phyloP scores from a whole-genome alignment of 1,139 yeast genomes.

The Hyphopichia wangnamkhiaoensis region DNA sequence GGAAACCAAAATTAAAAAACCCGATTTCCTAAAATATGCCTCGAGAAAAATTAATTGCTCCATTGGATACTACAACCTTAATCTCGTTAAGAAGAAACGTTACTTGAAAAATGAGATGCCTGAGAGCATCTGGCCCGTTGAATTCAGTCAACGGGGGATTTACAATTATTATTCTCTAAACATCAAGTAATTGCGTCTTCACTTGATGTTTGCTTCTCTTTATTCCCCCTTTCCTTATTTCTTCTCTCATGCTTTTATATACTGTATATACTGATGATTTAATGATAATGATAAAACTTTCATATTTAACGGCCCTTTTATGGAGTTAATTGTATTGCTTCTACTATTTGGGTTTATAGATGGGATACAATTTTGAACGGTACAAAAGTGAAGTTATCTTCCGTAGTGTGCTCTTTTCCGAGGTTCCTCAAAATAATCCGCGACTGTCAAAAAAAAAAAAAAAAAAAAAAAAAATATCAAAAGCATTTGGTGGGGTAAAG shows the following conservation, averaged over 20 bases:
- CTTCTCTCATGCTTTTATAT: not conserved
- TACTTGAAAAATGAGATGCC: conserved; percentile 26
- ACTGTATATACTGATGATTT: not conserved
- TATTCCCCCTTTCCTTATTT: not conserved
- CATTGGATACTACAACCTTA: conserved; percentile 49
- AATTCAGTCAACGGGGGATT: conserved; percentile 66
- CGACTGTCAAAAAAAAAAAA: too few species aligned
- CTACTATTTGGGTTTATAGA: too few species aligned
- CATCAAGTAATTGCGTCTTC: conserved; percentile 25
- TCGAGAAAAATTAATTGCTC: conserved; percentile 63
- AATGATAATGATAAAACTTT: too few species aligned
- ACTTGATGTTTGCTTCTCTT: not conserved
- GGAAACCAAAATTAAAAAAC: conserved; percentile 54
- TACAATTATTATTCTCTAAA: conserved; percentile 67
- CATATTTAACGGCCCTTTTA: too few species aligned
- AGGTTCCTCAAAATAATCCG: too few species aligned
- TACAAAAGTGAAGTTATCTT: too few species aligned
- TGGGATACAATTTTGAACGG: too few species aligned
- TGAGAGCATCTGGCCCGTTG: conserved; percentile 64
- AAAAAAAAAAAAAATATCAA: too few species aligned
- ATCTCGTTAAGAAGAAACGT: conserved; percentile 33
- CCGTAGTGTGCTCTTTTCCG: not conserved
- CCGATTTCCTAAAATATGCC: conserved; percentile 62
- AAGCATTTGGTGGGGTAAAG: too few species aligned
- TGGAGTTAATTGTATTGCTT: too few species aligned